Evolutionary conservation across 2,329 filamentous ascomycete species (phyloP).

Genomic region (Paecilomyces niveus): DNA sequence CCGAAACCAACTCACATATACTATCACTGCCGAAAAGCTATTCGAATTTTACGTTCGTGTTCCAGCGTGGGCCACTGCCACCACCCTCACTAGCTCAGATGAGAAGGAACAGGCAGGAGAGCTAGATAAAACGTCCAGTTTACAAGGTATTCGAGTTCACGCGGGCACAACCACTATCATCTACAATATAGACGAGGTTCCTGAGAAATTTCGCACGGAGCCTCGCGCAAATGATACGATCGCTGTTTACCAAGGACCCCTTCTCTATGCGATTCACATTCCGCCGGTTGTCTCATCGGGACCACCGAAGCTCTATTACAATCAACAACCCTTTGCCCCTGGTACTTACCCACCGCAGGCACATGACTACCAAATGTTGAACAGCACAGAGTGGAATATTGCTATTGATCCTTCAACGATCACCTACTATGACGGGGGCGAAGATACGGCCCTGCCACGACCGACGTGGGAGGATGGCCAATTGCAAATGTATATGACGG

Average conservation of each 20-base stretch:
- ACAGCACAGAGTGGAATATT: constrained; percentile 19
- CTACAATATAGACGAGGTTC: constrained; percentile 20
- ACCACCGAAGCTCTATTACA: neutral
- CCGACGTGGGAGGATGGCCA: constrained; percentile 23
- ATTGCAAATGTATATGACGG: constrained; percentile 31
- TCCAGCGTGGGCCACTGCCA: constrained; percentile 36
- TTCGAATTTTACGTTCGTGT: constrained; percentile 43
- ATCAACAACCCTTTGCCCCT: constrained; percentile 16
- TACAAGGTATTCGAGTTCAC: constrained; percentile 30
- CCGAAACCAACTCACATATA: constrained; percentile 32
- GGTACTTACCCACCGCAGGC: constrained; percentile 18
- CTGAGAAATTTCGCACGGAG: constrained; percentile 23
- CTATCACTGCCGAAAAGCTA: constrained; percentile 24
- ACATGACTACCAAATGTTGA: constrained; percentile 30
- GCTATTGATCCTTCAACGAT: constrained; percentile 28
- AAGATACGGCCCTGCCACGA: constrained; percentile 10
- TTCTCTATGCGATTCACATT: constrained; percentile 39
- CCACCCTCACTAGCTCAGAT: constrained; percentile 3
- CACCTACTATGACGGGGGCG: constrained; percentile 17
- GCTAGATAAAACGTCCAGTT: constrained; percentile 29
- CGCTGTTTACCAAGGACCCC: constrained; percentile 37
- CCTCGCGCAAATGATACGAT: constrained; percentile 37
- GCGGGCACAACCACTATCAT: constrained; percentile 26
- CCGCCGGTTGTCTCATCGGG: constrained; percentile 18
- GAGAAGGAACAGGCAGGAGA: constrained; percentile 3